Evolutionary conservation across 2,329 filamentous ascomycete species (phyloP), one percentile per base, ranked within the genome.

Genomic region (Didymella arachidicola): DNA sequence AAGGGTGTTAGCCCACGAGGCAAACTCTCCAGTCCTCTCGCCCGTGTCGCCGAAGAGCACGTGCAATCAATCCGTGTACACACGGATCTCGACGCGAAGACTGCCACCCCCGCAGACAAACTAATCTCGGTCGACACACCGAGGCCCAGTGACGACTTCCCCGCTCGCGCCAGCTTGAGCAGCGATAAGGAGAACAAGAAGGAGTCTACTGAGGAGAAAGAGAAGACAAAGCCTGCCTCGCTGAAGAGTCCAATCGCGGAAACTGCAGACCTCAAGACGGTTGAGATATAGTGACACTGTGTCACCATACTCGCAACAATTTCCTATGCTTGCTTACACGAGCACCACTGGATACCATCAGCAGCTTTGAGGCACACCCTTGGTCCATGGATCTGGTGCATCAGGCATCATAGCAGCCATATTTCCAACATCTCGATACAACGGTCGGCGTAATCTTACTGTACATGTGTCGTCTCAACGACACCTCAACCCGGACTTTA

Each of bases 31-130:
- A 91, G 88, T 66, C 90, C 90, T 16, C 80, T 94, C 57, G 89
- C 89, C 48, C 83, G 89, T 62, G 91, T 94, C 14, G 86, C 89
- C 0, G 91, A 94, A 77, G 91, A 94, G 54, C 69, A 74, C 12
- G 73, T 79, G 4, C 67, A 70, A 56, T 73, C 77, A 4, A 75
- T 79, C 44, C 75, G 70, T 43, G 69, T 79, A 6, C 74, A 70
- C 53, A 76, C 71, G 41, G 71, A 78, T 26, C 55, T 73, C 16
- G 72, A 77, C 27, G 60, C 67, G 38, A 76, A 72, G 54, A 61
- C 69, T 14, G 62, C 57, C 44, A 61, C 64, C 4, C 47, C 63
- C 10, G 58, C 64, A 3, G 78, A 79, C 59, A 81, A 80, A 62
- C 69, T 81, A 34, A 78, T 81, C 47, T 77, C 77, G 2, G 72